A percentile compares a stretch with the other conserved stretches of the same genome.
Evolutionary conservation across 495 filamentous ascomycete species (phyloP).

Genomic region (Arthonia radiata): DNA sequence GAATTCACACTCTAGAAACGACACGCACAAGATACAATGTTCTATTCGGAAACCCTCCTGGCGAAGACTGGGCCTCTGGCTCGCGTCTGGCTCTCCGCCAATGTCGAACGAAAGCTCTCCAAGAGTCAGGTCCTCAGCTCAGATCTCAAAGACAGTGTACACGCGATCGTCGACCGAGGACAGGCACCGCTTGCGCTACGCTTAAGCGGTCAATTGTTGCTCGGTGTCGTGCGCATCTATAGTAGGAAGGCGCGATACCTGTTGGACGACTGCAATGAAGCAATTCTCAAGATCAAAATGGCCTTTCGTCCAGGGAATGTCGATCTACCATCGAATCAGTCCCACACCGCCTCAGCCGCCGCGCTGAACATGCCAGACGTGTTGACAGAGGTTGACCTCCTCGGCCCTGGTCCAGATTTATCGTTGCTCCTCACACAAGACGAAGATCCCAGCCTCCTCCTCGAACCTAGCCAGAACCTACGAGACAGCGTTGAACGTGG

Average conservation of each 20-base stretch:
- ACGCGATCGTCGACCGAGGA: constrained; percentile 77
- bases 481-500: constrained; percentile 4
- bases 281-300: constrained; percentile 94
- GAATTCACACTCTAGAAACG: too few relatives aligned
- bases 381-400: constrained; percentile 69
- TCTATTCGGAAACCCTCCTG: constrained; percentile 89
- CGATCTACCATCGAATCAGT: constrained; percentile 21
- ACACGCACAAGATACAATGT: too few relatives aligned
- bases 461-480: constrained; percentile 2
- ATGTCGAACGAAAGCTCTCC: constrained; percentile 88
- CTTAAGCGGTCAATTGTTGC: constrained; percentile 73
- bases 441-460: constrained; percentile 3
- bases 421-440: constrained; percentile 11
- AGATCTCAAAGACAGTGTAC: constrained; percentile 77
- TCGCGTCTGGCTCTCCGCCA: constrained; percentile 93
- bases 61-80: constrained; percentile 92
- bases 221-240: constrained; percentile 93
- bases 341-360: constrained; percentile 19
- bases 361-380: constrained; percentile 38
- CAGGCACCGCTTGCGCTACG: constrained; percentile 89
- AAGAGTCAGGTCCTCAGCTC: constrained; percentile 85
- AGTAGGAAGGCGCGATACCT: constrained; percentile 90
- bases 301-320: constrained; percentile 30
- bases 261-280: constrained; percentile 91
- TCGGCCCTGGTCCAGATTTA: constrained; percentile 22